A percentile compares a stretch with the other conserved stretches of the same genome.
These are phyloP conservation scores for Yamadazyma aaseri DNA, from an alignment of 1,139 yeast species.

Conservation along the genomic window DNA sequence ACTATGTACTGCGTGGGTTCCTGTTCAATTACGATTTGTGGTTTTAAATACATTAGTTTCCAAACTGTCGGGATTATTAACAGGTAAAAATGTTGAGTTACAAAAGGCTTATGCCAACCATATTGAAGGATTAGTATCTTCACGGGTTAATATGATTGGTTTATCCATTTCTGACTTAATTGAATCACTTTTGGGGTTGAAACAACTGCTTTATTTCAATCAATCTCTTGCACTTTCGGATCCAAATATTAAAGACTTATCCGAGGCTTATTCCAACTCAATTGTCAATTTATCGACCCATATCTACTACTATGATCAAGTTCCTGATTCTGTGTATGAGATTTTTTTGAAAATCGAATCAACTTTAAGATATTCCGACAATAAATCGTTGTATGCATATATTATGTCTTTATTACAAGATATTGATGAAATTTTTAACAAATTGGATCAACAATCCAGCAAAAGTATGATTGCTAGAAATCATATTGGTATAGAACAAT, in stretches of 20 bases:
- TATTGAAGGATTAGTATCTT: slow-evolving; percentile 67
- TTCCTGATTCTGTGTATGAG: slow-evolving; percentile 70
- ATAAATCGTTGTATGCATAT: slow-evolving; percentile 21
- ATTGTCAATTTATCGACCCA: slow-evolving; percentile 68
- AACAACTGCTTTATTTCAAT: slow-evolving; percentile 43
- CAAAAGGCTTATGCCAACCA: slow-evolving; percentile 53
- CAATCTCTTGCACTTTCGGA: slow-evolving; percentile 19
- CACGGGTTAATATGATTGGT: slow-evolving; percentile 84
- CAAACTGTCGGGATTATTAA: slow-evolving; percentile 24
- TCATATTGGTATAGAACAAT: slow-evolving; percentile 41
- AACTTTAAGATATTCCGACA: slow-evolving; percentile 22
- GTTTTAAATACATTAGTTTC: slow-evolving; percentile 49
- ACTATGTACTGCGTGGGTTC: slow-evolving; percentile 74
- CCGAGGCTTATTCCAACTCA: slow-evolving; percentile 41
- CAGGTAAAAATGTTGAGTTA: slow-evolving; percentile 25
- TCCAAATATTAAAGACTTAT: slow-evolving; percentile 25
- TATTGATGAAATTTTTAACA: slow-evolving; percentile 31
- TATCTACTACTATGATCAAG: slow-evolving; percentile 75
- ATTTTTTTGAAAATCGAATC: slow-evolving; percentile 42
- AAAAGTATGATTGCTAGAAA: slow-evolving; percentile 38
- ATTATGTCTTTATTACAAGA: slow-evolving; percentile 32
- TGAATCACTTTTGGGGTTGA: slow-evolving; percentile 60
- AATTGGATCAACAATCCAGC: slow-evolving; percentile 24
- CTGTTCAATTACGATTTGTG: slow-evolving; percentile 82
- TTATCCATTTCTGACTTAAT: slow-evolving; percentile 82